phyloP scores from a whole-genome alignment of 768 basidiomycete species.

The Mycena galericulata region DNA sequence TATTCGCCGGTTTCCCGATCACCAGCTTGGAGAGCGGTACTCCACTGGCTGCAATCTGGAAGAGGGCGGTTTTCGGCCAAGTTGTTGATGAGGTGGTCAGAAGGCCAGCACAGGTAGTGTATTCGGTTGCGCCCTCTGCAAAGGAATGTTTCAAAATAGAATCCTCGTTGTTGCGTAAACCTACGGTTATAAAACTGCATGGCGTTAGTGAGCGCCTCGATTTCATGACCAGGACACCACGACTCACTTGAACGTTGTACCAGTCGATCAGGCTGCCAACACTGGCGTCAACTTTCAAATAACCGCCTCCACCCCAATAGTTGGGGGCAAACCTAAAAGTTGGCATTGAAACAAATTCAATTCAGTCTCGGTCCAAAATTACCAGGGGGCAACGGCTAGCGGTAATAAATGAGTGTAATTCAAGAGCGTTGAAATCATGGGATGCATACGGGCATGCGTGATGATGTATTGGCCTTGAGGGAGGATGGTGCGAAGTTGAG shows the following conservation, averaged over 20 bases:
- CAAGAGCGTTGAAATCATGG: background rate
- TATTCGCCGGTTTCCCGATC: constrained; percentile 67
- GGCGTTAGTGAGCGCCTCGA: background rate
- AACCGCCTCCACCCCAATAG: constrained; percentile 62
- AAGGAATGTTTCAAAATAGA: background rate
- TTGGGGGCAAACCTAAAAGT: constrained; percentile 55
- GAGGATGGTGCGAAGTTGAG: constrained; percentile 59
- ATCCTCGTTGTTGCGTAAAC: background rate
- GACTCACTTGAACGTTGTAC: constrained; percentile 66
- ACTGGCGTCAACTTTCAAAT: constrained; percentile 62
- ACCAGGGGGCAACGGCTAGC: constrained; percentile 64
- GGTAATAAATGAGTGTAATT: background rate
- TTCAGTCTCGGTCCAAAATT: constrained; percentile 29
- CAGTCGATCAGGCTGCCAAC: constrained; percentile 75
- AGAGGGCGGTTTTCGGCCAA: constrained; percentile 61
- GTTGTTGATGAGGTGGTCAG: constrained; percentile 59
- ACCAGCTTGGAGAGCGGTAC: constrained; percentile 64
- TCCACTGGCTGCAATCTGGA: constrained; percentile 58
- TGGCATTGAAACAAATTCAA: background rate
- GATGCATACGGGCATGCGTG: constrained; percentile 64
- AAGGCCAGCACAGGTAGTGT: constrained; percentile 71
- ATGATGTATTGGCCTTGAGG: constrained; percentile 63
- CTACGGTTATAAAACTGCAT: constrained; percentile 55
- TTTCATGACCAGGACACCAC: constrained; percentile 37
- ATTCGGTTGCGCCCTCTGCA: constrained; percentile 66